Evolutionary conservation across 768 basidiomycete species (phyloP), one percentile per base, ranked within the genome.

Genomic region (Pholiota molesta): DNA sequence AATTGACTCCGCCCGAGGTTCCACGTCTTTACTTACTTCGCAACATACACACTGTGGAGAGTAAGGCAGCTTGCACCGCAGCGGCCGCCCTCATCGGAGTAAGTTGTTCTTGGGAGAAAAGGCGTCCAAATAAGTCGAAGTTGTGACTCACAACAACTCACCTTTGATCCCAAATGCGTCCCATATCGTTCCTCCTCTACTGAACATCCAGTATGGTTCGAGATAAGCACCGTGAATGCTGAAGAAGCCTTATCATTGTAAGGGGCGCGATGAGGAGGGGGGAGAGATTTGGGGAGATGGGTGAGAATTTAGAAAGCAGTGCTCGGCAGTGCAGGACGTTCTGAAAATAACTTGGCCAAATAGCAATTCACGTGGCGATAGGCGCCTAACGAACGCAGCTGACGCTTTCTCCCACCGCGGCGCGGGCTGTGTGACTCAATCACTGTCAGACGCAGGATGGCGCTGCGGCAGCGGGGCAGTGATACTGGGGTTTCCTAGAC

Each of bases 391-490:
- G 2, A 35, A 23, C 53, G 53, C 53, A 40, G 29, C 16, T 55
- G 39, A 55, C 23, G 16, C 33, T 13, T 28, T 21, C 53, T 55
- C 21, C 37, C n/a, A 21, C 58, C 29, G 40, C 52, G 52, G 19
- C 55, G 55, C 42, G 23, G 59, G 51, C 57, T 47, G 45, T 53
- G 42, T 61, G 60, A 61, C 55, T 61, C 60, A 55, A 16, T 56
- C n/a, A n/a, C n/a, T n/a, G n/a, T n/a, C 35, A 8, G 54, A 55
- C 54, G 21, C 40, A 29, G 1, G n/a, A 51, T 44, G 53, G 60
- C 60, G 37, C 60, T 61, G 60, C 60, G 60, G 60, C 54, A 56
- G 60, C 60, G 60, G 60, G 60, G 59, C 59, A 29, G 39, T 60
- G 59, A 52, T 33, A 40, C 14, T 44, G 17, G 37, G 52, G 21